phyloP scores from a whole-genome alignment of 352 stramenopile species.

The Phytophthora fragariae region DNA sequence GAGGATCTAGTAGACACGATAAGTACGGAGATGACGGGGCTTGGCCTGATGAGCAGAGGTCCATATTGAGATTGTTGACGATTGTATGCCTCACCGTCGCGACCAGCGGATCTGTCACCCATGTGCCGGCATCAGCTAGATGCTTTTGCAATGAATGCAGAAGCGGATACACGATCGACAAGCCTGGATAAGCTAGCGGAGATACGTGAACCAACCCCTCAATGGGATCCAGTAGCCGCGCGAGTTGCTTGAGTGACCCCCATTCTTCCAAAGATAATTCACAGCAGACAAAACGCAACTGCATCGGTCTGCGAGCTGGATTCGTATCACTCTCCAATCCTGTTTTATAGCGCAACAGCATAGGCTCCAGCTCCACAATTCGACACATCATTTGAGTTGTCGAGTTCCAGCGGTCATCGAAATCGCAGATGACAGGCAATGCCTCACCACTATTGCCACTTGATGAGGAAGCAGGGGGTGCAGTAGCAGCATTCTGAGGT shows the following conservation, averaged over 20 bases:
- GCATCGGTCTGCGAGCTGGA: slow-evolving; percentile 75
- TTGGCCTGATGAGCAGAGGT: slow-evolving; percentile 58
- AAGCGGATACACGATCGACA: slow-evolving; percentile 77
- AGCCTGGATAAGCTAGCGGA: slow-evolving; percentile 65
- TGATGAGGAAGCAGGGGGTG: slow-evolving; percentile 4
- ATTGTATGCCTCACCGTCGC: slow-evolving; percentile 70
- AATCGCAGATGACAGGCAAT: slow-evolving; percentile 82
- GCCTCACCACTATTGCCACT: slow-evolving; percentile 27
- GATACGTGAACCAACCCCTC: slow-evolving; percentile 74
- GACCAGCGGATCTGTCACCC: slow-evolving; percentile 72
- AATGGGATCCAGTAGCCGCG: slow-evolving; percentile 67
- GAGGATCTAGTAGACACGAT: slow-evolving; percentile 72
- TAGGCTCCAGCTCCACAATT: slow-evolving; percentile 79
- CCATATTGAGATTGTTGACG: slow-evolving; percentile 50
- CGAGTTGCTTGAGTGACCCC: slow-evolving; percentile 74
- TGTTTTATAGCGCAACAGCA: slow-evolving; percentile 78
- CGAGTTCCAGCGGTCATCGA: slow-evolving; percentile 81
- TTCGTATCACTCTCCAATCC: slow-evolving; percentile 79
- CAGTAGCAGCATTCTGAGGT: neutral
- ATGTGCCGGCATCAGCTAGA: slow-evolving; percentile 63
- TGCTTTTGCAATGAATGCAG: slow-evolving; percentile 81
- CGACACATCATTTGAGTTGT: slow-evolving; percentile 83
- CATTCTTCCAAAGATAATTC: slow-evolving; percentile 75
- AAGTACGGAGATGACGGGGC: slow-evolving; percentile 70
- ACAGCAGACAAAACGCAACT: slow-evolving; percentile 81